Conservation (phyloP, 768 basidiomycete species). For the Trametes maxima region DNA sequence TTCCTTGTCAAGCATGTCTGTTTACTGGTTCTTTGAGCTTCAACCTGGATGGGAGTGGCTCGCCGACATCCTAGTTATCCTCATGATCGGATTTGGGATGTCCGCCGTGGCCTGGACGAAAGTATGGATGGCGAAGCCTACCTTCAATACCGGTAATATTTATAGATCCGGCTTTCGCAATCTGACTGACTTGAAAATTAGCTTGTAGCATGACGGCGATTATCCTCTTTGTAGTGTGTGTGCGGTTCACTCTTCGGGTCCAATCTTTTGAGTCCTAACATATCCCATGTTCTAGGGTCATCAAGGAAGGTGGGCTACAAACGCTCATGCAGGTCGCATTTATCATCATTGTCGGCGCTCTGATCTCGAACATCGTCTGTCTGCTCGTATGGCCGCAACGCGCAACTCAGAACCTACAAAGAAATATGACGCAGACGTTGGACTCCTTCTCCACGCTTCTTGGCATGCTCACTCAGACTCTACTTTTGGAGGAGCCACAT, state of each 20-base stretch:
- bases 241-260: neutral
- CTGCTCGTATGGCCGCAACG: constrained; percentile 82
- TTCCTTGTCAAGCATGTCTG: constrained; percentile 72
- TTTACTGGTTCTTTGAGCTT: constrained; percentile 79
- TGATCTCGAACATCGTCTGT: constrained; percentile 84
- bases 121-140: constrained; percentile 85
- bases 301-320: constrained; percentile 85
- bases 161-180: neutral
- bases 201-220: constrained; percentile 87
- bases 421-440: constrained; percentile 81
- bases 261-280: neutral
- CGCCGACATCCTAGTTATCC: constrained; percentile 71
- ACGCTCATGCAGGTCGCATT: constrained; percentile 74
- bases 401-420: constrained; percentile 81
- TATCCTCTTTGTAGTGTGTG: constrained; percentile 81
- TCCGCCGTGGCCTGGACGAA: constrained; percentile 88
- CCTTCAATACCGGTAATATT: constrained; percentile 78
- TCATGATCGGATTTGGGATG: constrained; percentile 86
- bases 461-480: constrained; percentile 77
- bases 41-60: constrained; percentile 71
- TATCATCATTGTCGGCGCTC: constrained; percentile 76
- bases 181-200: constrained; percentile 29
- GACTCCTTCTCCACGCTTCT: constrained; percentile 89
- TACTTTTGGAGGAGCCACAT: constrained; percentile 76
- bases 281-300: constrained; percentile 49